Base-by-base conservation (phyloP, 2,329 filamentous ascomycete genomes). In the Aspergillus sp. region DNA sequence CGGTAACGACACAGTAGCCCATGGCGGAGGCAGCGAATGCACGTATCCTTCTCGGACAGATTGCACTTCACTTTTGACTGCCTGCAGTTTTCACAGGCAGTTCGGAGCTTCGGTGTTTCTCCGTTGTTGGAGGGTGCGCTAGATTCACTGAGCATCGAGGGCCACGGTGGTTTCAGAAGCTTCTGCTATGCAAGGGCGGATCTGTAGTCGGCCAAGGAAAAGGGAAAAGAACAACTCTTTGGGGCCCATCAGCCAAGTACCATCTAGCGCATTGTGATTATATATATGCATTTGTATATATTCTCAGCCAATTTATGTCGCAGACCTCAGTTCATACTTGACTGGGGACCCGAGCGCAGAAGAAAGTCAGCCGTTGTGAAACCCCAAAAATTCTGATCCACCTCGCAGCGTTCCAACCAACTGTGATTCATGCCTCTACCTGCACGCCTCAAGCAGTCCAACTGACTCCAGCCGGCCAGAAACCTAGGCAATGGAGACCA, bases 21-120 rank as follows among this genome's bases (percentile, higher is more conserved):
- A 59, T 75, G 72, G 15, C 73, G 73, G 34, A 71, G 66, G 61
- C 73, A 75, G 13, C 73, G 71, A 40, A 70, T 69, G 61, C 73
- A 75, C n/a, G 69, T 66, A 45, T 68, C 68, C 50, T 73, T 72
- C 45, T 71, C 70, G 2, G 71, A 73, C 39, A 73, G 41, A 53
- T 73, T 73, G 63, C 73, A 75, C 63, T 75, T 75, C 44, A 75
- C 73, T 56, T 75, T 75, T 27, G 73, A 75, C 59, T 75, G 73
- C 33, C 73, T 66, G 63, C 73, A 75, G 34, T 73, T 73, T 60
- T 75, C 73, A 52, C 73, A 75, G 17, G 73, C 73, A 17, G 73
- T 69, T 61, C 73, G 71, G 19, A 74, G 70, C 57, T 73, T 73
- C 39, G 72, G 72, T 49, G 66, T 61, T 47, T 72, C 68, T 51